phyloP scores from a whole-genome alignment of 192 early-diverging fungal genomes.

The Radiomyces spectabilis region DNA sequence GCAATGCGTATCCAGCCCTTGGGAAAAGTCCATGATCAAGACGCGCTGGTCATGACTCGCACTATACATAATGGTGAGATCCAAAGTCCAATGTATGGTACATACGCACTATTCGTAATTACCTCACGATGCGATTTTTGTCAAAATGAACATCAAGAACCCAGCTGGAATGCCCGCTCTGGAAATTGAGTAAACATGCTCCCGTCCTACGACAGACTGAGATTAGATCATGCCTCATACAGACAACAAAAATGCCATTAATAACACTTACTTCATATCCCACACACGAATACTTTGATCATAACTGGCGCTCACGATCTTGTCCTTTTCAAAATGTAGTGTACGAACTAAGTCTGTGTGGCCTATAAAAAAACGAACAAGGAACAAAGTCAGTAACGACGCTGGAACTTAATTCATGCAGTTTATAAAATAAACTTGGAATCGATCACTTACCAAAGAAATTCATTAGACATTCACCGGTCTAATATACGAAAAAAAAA shows the following conservation, averaged over 20 bases:
- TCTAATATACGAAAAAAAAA: slow-evolving; percentile 3
- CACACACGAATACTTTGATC: slow-evolving; percentile 94
- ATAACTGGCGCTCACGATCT: slow-evolving; percentile 78
- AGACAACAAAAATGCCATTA: background rate
- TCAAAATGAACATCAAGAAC: slow-evolving; percentile 95
- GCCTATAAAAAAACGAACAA: slow-evolving; percentile 49
- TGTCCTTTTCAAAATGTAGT: slow-evolving; percentile 72
- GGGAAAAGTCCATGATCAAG: slow-evolving; percentile 34
- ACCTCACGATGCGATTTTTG: slow-evolving; percentile 69
- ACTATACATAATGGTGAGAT: slow-evolving; percentile 15
- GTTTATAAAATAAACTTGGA: background rate
- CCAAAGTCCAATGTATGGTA: background rate
- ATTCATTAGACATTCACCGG: slow-evolving; percentile 43
- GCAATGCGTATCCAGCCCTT: slow-evolving; percentile 26
- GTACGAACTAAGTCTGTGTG: slow-evolving; percentile 81
- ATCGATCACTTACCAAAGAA: slow-evolving; percentile 26
- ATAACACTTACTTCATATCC: slow-evolving; percentile 55
- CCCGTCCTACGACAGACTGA: slow-evolving; percentile 36
- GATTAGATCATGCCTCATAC: background rate
- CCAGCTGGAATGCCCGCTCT: slow-evolving; percentile 84
- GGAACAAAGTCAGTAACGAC: too few relatives aligned
- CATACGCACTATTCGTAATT: background rate
- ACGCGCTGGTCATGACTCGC: slow-evolving; percentile 35
- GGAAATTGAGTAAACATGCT: slow-evolving; percentile 65
- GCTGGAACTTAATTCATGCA: slow-evolving; percentile 47